Base-by-base conservation (phyloP, 139 green algal genomes). In the Chlamydomonas eustigma region DNA sequence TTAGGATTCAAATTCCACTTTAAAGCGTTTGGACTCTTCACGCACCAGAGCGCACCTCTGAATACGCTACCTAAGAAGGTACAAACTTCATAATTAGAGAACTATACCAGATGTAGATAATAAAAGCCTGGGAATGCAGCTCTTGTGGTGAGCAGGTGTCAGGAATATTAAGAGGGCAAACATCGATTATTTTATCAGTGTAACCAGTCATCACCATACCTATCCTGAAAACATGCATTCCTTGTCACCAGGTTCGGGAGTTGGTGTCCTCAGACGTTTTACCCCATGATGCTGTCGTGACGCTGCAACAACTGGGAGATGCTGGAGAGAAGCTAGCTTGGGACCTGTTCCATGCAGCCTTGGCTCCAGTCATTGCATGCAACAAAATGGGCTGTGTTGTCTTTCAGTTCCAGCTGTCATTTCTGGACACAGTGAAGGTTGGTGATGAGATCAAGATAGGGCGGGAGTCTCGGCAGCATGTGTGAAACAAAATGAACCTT, bases 11-110 rank as follows among this genome's bases (percentile, higher is more conserved):
- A 36, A 50, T 89, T 89, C 72, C 84, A 87, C n/a, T 80, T 89
- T 39, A 89, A 89, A 63, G 78, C 81, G 1, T 89, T 86, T 58
- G 84, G 84, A 2, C 70, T 86, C 25, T 87, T 88, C 78, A 81
- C 68, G 65, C 52, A 76, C 6, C 71, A 78, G 75, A 52, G 64
- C 2, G 65, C 32, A 0, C 30, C 35, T 30, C 1, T 5, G 12
- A 64, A 58, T 63, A 63, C 58, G 2, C 50, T 77, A 33, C 72
- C 50, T 39, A 30, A 38, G 30, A 5, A 22, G 64, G 64, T 72
- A 34, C n/a, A n/a, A n/a, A n/a, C n/a, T n/a, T n/a, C n/a, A n/a
- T n/a, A n/a, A n/a, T n/a, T n/a, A n/a, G n/a, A n/a, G n/a, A n/a
- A n/a, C n/a, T n/a, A n/a, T n/a, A n/a, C n/a, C n/a, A n/a, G n/a